Conservation (phyloP, 306 rosid species). For the Lotus japonicus region DNA sequence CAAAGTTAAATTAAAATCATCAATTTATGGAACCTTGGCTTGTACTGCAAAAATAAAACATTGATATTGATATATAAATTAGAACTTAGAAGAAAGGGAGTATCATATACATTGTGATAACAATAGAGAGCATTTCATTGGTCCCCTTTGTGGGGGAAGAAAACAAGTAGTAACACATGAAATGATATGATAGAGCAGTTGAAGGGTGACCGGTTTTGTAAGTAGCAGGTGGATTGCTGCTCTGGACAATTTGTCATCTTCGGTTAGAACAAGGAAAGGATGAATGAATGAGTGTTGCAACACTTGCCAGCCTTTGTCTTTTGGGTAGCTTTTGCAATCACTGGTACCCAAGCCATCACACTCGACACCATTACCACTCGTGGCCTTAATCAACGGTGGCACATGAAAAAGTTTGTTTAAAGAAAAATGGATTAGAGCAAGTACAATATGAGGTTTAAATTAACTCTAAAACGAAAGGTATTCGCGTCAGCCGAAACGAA, state of each 20-base stretch:
- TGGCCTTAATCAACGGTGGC: background rate
- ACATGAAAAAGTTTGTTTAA: too few relatives aligned
- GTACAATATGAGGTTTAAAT: too few relatives aligned
- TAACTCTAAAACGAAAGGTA: too few relatives aligned
- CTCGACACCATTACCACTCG: background rate
- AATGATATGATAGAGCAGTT: background rate
- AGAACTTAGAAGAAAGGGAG: background rate
- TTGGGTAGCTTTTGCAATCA: slow-evolving; percentile 8
- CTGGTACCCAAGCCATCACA: background rate
- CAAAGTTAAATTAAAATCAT: slow-evolving; percentile 17
- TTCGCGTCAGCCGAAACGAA: too few relatives aligned
- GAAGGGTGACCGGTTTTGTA: slow-evolving; percentile 13
- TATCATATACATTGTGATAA: background rate
- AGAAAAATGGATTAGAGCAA: too few relatives aligned
- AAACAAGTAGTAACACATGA: too few relatives aligned
- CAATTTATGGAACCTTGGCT: slow-evolving; percentile 29
- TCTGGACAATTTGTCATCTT: slow-evolving; percentile 39
- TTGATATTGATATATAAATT: background rate
- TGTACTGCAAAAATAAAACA: slow-evolving; percentile 32
- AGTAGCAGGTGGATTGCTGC: slow-evolving; percentile 20
- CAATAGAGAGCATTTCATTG: background rate
- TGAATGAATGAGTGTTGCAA: slow-evolving; percentile 6
- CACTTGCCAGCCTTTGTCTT: slow-evolving; percentile 25
- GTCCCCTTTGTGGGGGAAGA: background rate
- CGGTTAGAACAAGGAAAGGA: slow-evolving; percentile 18